phyloP scores from a whole-genome alignment of 148 eudicot genomes.

The Vaccinium corymbosum region DNA sequence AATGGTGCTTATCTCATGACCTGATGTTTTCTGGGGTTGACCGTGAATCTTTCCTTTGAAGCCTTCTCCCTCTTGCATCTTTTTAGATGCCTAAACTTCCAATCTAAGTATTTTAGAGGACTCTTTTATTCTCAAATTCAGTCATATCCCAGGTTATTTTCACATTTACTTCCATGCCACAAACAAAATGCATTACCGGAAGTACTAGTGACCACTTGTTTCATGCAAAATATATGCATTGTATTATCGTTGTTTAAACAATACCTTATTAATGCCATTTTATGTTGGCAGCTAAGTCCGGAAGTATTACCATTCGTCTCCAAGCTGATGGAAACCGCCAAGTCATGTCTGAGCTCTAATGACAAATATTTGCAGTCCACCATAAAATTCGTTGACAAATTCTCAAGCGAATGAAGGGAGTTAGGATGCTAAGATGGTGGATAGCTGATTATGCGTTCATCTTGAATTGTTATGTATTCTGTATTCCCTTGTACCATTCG shows the following conservation, averaged over 20 bases:
- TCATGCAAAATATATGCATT: neutral
- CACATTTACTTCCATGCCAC: neutral
- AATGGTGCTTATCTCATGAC: neutral
- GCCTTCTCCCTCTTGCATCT: neutral
- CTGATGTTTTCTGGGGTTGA: neutral
- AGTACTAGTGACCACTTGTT: neutral
- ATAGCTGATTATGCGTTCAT: neutral
- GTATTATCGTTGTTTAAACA: neutral
- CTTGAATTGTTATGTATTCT: neutral
- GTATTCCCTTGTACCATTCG: neutral
- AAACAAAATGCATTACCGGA: neutral
- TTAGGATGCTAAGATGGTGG: neutral
- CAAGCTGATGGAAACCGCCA: slow-evolving; percentile 47
- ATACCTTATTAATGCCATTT: neutral
- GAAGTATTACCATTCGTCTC: slow-evolving; percentile 34
- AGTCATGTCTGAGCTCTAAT: slow-evolving; percentile 32
- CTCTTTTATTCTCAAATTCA: neutral
- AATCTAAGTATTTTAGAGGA: neutral
- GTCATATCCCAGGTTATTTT: neutral
- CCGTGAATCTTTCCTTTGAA: neutral
- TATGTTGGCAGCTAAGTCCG: slow-evolving; percentile 24
- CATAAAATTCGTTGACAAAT: slow-evolving; percentile 21
- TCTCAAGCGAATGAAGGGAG: neutral
- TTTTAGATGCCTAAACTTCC: neutral
- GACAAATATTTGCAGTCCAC: slow-evolving; percentile 44